Evolutionary conservation across 2,329 filamentous ascomycete genomes (phyloP), one percentile per base, ranked within the genome.

Genomic region (Apiospora rasikravindrae): DNA sequence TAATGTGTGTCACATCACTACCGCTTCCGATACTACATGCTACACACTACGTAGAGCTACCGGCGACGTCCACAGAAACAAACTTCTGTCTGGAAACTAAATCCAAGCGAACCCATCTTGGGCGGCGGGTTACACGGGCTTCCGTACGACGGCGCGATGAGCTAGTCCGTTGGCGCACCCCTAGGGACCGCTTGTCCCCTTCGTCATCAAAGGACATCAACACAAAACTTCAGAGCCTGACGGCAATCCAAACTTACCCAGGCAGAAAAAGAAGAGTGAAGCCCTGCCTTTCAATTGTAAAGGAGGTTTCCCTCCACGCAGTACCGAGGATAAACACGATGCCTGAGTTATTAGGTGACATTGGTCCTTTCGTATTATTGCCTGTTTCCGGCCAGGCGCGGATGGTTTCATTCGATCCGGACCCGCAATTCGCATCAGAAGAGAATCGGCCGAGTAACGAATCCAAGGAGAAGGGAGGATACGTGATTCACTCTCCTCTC

Each of bases 71-170:
- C 57, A n/a, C 24, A 37, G 29, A 40, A 40, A 33, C 44, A 22
- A 45, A 16, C 2, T 6, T 64, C 53, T 19, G 22, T 37, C 33
- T 37, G 5, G 53, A 64, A 40, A 64, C 57, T 40, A 64, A 40
- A 40, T 13, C 11, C 40, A 40, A n/a, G 33, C 57, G 16, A 22
- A 22, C 29, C 57, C 33, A 19, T 40, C 57, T 40, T 11, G 57
- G n/a, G 33, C 22, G 33, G 22, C 57, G 57, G 57, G 57, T 40
- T 64, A 64, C 57, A 64, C 57, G 33, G 57, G 22, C 57, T 64
- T 37, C 33, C 57, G 53, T n/a, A 37, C 53, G 53, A 61, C 29
- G 53, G 53, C 53, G 53, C 29, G 29, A 13, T 22, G 29, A 37
- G 53, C 53, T 61, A 40, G 57, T 40, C 22, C 22, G 19, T 19